Evolutionary conservation across 148 eudicot species (phyloP), one percentile per base, ranked within the genome.

Genomic region (Agrostemma githago): DNA sequence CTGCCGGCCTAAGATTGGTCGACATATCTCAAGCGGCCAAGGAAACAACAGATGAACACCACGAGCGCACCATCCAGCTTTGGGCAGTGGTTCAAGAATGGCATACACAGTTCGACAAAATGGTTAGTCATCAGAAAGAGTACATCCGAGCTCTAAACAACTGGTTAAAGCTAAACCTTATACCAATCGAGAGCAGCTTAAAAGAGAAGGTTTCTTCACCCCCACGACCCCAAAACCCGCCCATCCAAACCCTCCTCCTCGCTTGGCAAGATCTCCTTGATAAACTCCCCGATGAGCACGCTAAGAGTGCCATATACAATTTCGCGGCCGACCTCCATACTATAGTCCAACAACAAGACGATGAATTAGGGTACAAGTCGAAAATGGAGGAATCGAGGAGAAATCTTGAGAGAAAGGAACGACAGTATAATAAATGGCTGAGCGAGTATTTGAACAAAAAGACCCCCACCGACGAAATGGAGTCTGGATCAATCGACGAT

Each of bases 171-270:
- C 85, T 88, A 39, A 95, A 92, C 74, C 93, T 95, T 20, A 79
- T 95, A 58, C 98, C 97, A 3, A 95, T 92, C 10, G 97, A 95
- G 74, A 95, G 86, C 83, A 87, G 78, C 86, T 77, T 85, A 70
- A 88, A 85, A 73, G 98, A 95, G 76, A 95, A 90, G 79, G 92
- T 87, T 44, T 88, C 97, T 0, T 90, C 93, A 6, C 96, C 97
- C 5, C 88, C 85, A 11, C 69, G 90, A 19, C 79, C 89, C 17
- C 90, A 84, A 76, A 87, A 60, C 61, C 96, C 98, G 38, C 96
- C 92, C 5, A 92, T 95, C 54, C 90, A 84, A 66, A 44, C 62
- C 56, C 97, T 95, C 74, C 85, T 95, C 14, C 82, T 77, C 5
- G 82, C 90, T 42, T 95, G 98, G 98, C 83, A 88, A 11, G 92